Conservation (phyloP, 2,329 filamentous ascomycete species). For the Escovopsis sp. region DNA sequence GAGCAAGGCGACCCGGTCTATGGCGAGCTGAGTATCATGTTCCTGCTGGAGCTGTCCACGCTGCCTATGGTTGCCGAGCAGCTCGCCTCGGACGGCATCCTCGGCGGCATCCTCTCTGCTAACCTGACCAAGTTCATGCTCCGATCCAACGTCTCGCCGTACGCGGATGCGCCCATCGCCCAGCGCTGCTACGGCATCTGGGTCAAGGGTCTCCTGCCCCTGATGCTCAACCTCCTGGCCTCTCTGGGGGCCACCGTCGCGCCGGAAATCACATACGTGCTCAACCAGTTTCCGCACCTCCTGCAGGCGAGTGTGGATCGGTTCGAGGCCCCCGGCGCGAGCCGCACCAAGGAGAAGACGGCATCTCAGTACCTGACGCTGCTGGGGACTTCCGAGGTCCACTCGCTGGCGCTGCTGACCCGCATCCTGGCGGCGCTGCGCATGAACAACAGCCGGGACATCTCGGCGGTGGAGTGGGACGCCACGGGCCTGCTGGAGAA, state of each 20-base stretch:
- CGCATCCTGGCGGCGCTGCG: conserved; percentile 55
- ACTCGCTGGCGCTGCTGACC: conserved; percentile 63
- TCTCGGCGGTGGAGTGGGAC: conserved; percentile 66
- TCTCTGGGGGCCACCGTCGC: conserved; percentile 70
- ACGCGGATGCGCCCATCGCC: conserved; percentile 53
- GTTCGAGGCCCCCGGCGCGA: conserved; percentile 48
- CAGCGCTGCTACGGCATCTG: conserved; percentile 79
- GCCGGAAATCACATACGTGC: conserved; percentile 69
- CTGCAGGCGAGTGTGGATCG: conserved; percentile 56
- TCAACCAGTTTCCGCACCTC: conserved; percentile 78
- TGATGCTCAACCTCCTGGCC: conserved; percentile 77
- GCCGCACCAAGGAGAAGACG: conserved; percentile 33
- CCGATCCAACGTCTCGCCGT: conserved; percentile 56
- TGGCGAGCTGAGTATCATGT: conserved; percentile 78
- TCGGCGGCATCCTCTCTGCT: conserved; percentile 65
- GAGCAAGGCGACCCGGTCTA: conserved; percentile 75
- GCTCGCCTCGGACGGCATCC: conserved; percentile 72
- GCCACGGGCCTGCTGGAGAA: conserved; percentile 58
- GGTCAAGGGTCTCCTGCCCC: conserved; percentile 72
- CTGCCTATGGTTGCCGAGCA: conserved; percentile 74
- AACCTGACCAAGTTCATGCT: conserved; percentile 68
- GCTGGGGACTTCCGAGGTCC: conserved; percentile 58
- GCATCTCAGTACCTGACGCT: conserved; percentile 56
- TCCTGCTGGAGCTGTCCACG: conserved; percentile 75
- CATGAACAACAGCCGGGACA: conserved; percentile 51